Conservation (phyloP, 1,284 basidiomycete genomes). For the Moniliophthora roreri region DNA sequence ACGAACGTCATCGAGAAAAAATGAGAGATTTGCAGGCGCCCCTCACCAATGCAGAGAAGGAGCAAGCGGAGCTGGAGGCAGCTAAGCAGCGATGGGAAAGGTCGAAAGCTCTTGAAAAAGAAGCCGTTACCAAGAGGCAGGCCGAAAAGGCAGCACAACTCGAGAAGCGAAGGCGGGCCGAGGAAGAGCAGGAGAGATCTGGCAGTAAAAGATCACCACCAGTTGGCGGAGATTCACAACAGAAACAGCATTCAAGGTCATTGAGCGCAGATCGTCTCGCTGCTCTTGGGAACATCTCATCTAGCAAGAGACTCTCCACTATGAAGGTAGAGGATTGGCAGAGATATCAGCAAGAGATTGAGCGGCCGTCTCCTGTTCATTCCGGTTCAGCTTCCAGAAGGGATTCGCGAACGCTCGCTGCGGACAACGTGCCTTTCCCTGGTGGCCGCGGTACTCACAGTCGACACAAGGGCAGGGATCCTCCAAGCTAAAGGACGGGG, state of each 20-base stretch:
- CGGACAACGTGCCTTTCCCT: conserved; percentile 48
- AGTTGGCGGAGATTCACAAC: conserved; percentile 25
- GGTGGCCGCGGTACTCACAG: conserved; percentile 23
- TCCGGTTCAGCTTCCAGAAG: conserved; percentile 27
- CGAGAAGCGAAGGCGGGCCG: conserved; percentile 46
- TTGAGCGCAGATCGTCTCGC: conserved; percentile 63
- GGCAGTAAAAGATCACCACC: conserved; percentile 25
- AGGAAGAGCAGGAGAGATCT: conserved; percentile 36
- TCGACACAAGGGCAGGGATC: conserved; percentile 30
- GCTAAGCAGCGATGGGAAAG: conserved; percentile 78
- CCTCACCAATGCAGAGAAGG: conserved; percentile 68
- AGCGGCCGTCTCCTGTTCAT: conserved; percentile 25
- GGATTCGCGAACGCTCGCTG: conserved; percentile 30
- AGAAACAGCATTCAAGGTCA: conserved; percentile 46
- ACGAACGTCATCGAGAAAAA: conserved; percentile 79
- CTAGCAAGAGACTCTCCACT: conserved; percentile 56
- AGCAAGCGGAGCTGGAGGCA: conserved; percentile 64
- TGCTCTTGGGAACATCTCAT: conserved; percentile 43
- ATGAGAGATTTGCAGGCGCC: conserved; percentile 74
- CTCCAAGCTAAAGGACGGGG: conserved; percentile 18
- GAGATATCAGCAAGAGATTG: conserved; percentile 59
- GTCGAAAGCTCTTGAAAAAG: conserved; percentile 65
- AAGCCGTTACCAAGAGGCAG: conserved; percentile 65
- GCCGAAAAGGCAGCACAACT: conserved; percentile 65
- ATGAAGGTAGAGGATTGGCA: conserved; percentile 85